Conservation (phyloP, 73 alveolate genomes). For the Paramecium caudatum region DNA sequence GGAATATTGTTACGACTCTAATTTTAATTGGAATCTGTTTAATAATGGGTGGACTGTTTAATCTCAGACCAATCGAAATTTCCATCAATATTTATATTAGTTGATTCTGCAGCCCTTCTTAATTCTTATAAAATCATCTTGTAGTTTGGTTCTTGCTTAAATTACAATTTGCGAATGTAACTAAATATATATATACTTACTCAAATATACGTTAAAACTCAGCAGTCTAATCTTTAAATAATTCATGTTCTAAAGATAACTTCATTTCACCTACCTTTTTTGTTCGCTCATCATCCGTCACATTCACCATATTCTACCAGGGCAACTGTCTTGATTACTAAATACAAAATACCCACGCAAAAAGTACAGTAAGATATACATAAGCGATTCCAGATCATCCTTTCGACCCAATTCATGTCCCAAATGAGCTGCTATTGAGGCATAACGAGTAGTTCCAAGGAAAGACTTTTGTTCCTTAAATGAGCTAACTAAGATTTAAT, state of each 20-base stretch:
- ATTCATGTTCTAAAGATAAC: conserved; percentile 42
- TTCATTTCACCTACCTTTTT: conserved; percentile 74
- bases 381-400: conserved; percentile 82
- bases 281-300: conserved; percentile 73
- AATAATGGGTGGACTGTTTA: conserved; percentile 37
- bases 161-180: conserved; percentile 78
- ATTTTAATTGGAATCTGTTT: conserved; percentile 46
- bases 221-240: conserved; percentile 71
- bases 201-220: conserved; percentile 76
- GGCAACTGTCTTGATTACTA: conserved; percentile 73
- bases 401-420: conserved; percentile 80
- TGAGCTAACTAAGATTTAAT: background rate
- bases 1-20: conserved; percentile 23
- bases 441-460: conserved; percentile 81
- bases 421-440: conserved; percentile 78
- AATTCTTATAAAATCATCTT: conserved; percentile 77
- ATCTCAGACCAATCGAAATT: conserved; percentile 81
- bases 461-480: conserved; percentile 75
- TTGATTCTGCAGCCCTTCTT: conserved; percentile 58
- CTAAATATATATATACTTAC: conserved; percentile 70
- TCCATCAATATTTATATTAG: conserved; percentile 76
- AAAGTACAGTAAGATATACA: conserved; percentile 78
- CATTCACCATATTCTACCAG: conserved; percentile 76
- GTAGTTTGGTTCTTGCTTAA: conserved; percentile 78
- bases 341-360: conserved; percentile 72